Percentiles rank a stretch among this genome's conserved stretches.
These are phyloP conservation scores for Mimosa pudica DNA, from an alignment of 306 rosid genomes.

Conservation along the genomic window DNA sequence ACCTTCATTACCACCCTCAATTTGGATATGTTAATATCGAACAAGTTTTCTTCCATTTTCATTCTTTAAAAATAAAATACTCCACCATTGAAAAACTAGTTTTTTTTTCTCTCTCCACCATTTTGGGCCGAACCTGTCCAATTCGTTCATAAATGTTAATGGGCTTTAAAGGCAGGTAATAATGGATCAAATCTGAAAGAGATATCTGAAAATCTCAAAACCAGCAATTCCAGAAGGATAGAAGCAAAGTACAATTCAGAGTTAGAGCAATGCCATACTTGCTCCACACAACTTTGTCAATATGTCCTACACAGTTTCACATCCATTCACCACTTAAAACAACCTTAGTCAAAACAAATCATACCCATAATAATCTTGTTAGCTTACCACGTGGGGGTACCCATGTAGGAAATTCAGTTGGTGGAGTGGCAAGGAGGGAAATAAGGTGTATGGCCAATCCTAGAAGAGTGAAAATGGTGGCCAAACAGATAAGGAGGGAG, in stretches of 20 bases:
- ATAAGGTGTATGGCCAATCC: conserved; percentile 89
- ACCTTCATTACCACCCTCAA: too few species aligned
- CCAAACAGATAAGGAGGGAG: conserved; percentile 87
- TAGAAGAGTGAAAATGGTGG: conserved; percentile 89
- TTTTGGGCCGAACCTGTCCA: too few species aligned
- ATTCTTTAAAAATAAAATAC: too few species aligned
- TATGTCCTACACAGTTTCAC: conserved; percentile 33
- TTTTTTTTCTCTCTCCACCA: too few species aligned
- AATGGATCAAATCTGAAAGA: too few species aligned
- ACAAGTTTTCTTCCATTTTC: too few species aligned
- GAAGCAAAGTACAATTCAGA: background rate
- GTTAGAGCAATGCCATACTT: conserved; percentile 49
- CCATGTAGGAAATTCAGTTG: conserved; percentile 14
- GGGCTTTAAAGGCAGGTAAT: too few species aligned
- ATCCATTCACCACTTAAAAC: background rate
- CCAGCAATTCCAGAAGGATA: too few species aligned
- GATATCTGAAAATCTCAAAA: too few species aligned
- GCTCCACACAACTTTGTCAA: conserved; percentile 39
- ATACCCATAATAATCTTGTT: conserved; percentile 28
- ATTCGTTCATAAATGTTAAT: too few species aligned
- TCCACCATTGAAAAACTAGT: too few species aligned
- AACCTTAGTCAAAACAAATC: conserved; percentile 8
- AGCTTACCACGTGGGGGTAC: conserved; percentile 38
- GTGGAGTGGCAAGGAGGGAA: conserved; percentile 28
- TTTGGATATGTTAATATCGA: too few species aligned